Evolutionary conservation across 2,329 filamentous ascomycete genomes (phyloP).

Genomic region (Ceratocystis harringtonii): DNA sequence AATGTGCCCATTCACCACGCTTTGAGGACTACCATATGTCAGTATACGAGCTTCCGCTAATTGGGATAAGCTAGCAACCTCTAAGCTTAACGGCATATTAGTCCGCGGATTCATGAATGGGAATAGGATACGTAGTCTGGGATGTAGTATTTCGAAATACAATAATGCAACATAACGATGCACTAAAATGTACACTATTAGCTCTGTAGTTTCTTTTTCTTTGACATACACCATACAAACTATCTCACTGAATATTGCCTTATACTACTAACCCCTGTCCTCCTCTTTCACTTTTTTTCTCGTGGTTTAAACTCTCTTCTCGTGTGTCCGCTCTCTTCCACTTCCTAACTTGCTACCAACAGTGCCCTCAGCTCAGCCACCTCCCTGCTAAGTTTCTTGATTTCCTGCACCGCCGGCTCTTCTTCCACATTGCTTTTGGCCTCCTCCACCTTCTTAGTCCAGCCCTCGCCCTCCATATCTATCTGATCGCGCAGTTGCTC

Average conservation of each 20-base stretch:
- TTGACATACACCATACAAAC: background rate
- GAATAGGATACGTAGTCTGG: background rate
- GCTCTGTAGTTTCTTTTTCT: background rate
- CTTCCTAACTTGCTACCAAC: slow-evolving; percentile 21
- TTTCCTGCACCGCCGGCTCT: slow-evolving; percentile 60
- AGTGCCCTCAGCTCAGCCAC: slow-evolving; percentile 41
- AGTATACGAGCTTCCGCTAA: background rate
- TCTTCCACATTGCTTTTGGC: slow-evolving; percentile 69
- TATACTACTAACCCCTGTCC: background rate
- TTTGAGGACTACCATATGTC: background rate
- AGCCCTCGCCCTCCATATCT: slow-evolving; percentile 72
- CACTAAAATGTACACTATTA: background rate
- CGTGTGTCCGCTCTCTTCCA: background rate
- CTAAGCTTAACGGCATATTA: background rate
- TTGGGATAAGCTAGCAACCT: background rate
- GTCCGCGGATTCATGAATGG: background rate
- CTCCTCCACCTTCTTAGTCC: slow-evolving; percentile 64
- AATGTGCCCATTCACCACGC: background rate
- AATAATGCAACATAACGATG: background rate
- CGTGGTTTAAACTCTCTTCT: background rate
- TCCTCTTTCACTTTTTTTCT: background rate
- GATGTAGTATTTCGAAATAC: background rate
- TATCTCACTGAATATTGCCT: background rate
- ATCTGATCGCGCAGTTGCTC: slow-evolving; percentile 60
- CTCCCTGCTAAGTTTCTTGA: slow-evolving; percentile 42